These are phyloP conservation scores for Austroboletus niveus DNA, from an alignment of 1,284 basidiomycete species.

Conservation along the genomic window DNA sequence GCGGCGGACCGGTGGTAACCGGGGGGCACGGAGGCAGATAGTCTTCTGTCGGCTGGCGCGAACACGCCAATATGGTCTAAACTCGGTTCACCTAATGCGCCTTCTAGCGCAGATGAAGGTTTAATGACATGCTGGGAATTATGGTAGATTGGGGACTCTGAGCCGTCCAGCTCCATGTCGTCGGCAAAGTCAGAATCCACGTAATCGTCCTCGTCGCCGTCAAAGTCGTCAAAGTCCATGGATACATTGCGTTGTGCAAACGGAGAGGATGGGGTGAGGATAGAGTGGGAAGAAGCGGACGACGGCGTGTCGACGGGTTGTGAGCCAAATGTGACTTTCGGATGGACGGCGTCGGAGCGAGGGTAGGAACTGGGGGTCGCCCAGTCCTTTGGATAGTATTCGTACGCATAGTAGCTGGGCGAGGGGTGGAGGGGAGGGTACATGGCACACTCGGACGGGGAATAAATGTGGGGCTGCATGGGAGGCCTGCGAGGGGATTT, in stretches of 20 bases:
- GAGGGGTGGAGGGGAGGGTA: constrained; percentile 26
- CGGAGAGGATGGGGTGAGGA: constrained; percentile 31
- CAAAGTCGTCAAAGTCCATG: constrained; percentile 34
- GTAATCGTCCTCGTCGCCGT: constrained; percentile 30
- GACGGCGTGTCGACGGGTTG: constrained; percentile 31
- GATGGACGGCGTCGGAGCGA: too few relatives aligned
- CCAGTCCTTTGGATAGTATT: constrained; percentile 20
- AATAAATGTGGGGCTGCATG: constrained; percentile 33
- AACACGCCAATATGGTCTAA: not conserved
- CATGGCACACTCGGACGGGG: constrained; percentile 27
- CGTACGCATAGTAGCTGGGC: constrained; percentile 13
- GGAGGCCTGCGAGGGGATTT: constrained; percentile 14
- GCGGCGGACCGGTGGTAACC: constrained; percentile 7
- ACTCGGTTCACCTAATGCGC: constrained; percentile 27
- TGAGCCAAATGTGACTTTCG: constrained; percentile 20
- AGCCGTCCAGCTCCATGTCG: constrained; percentile 32
- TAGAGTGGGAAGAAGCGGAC: constrained; percentile 31
- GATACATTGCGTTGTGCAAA: constrained; percentile 20
- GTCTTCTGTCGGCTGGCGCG: constrained; percentile 24
- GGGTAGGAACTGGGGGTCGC: too few relatives aligned
- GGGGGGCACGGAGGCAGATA: constrained; percentile 28
- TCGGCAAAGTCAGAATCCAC: constrained; percentile 31
- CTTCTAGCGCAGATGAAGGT: constrained; percentile 32
- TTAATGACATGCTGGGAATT: constrained; percentile 26
- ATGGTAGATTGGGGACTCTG: constrained; percentile 19